A percentile compares a stretch with the other conserved stretches of the same genome.
Conservation (phyloP, 163 green algal genomes). For the Coccomyxa subellipsoidea region DNA sequence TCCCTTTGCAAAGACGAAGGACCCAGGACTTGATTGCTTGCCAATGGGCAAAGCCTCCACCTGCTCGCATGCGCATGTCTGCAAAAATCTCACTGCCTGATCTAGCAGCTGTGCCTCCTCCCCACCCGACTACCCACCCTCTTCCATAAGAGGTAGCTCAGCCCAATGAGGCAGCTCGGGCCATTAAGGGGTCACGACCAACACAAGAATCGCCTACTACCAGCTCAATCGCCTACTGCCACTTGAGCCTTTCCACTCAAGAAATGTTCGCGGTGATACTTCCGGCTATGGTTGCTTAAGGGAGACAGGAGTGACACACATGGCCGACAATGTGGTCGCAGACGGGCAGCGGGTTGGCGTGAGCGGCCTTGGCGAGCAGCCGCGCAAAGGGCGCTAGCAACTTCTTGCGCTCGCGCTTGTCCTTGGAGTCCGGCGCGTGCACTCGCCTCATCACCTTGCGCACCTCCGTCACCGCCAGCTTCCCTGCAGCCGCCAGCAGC, state of each 20-base stretch:
- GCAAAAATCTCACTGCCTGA: too few relatives aligned
- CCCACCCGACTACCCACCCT: too few relatives aligned
- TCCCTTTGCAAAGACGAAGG: not conserved
- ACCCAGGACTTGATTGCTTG: not conserved
- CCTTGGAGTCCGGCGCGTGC: conserved; percentile 34
- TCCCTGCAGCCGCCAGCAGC: conserved; percentile 40
- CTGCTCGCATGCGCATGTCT: too few relatives aligned
- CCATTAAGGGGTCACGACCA: too few relatives aligned
- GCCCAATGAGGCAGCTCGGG: too few relatives aligned
- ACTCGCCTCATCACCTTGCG: conserved; percentile 47
- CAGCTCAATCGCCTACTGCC: too few relatives aligned
- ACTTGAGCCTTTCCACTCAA: too few relatives aligned
- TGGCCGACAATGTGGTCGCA: conserved; percentile 65
- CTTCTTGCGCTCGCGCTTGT: conserved; percentile 52
- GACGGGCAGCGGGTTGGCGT: conserved; percentile 64
- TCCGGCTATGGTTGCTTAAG: too few relatives aligned
- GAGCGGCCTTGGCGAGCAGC: conserved; percentile 69
- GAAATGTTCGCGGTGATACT: too few relatives aligned
- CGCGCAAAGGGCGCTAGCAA: conserved; percentile 51
- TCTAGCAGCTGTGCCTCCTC: too few relatives aligned
- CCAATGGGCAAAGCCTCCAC: not conserved
- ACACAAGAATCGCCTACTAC: too few relatives aligned
- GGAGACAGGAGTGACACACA: conserved; percentile 33
- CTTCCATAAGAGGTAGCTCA: too few relatives aligned
- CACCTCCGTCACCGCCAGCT: conserved; percentile 51